Conservation (phyloP, 495 filamentous ascomycete genomes). For the Hypoxylon fuscum region DNA sequence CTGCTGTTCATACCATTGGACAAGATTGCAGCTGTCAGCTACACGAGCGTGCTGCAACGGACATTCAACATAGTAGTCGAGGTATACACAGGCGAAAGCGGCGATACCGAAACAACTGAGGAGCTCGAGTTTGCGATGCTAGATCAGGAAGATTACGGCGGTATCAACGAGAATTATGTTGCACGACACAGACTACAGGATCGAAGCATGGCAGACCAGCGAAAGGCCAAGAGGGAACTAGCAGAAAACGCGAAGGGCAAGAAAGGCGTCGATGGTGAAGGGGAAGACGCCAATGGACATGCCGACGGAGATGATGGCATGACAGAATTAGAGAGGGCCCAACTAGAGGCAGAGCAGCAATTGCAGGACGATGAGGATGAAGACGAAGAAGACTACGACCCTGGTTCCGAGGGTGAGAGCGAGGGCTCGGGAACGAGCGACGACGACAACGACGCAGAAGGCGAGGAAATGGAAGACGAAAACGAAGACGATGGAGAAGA, state of each 20-base stretch:
- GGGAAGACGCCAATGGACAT: conserved; percentile 58
- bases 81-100: conserved; percentile 53
- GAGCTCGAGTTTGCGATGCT: conserved; percentile 89
- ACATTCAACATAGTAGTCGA: conserved; percentile 93
- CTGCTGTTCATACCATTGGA: conserved; percentile 85
- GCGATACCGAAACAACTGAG: conserved; percentile 58
- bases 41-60: conserved; percentile 87
- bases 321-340: conserved; percentile 66
- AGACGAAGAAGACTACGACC: conserved; percentile 89
- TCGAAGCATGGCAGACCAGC: conserved; percentile 86
- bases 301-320: conserved; percentile 75
- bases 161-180: conserved; percentile 82
- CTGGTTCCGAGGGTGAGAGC: conserved; percentile 77
- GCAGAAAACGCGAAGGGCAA: conserved; percentile 56
- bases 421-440: conserved; percentile 71
- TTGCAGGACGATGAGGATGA: conserved; percentile 80
- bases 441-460: conserved; percentile 61
- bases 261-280: conserved; percentile 71
- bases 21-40: conserved; percentile 80
- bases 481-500: conserved; percentile 43
- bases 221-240: conserved; percentile 76
- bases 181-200: conserved; percentile 85
- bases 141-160: conserved; percentile 83
- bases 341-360: conserved; percentile 55
- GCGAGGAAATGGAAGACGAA: conserved; percentile 57